Base-by-base conservation (phyloP, 371 early-diverging fungal genomes). In the Globomyces sp. region DNA sequence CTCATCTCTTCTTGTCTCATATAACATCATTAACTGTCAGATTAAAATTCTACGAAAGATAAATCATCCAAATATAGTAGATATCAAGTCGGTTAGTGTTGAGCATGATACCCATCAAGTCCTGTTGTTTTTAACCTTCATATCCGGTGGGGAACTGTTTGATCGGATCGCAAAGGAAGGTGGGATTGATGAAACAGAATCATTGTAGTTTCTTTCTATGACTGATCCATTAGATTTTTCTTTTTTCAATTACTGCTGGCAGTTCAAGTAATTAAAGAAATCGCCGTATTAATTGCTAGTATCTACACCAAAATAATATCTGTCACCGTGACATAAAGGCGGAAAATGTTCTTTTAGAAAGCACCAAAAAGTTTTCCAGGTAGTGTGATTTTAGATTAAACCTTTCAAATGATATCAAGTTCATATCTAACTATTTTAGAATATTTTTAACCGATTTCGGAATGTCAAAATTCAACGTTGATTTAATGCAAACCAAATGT, bases 251-350 rank as follows among this genome's bases (percentile, higher is more conserved):
- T 55, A 41, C 24, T 55, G 24, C 40, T 55, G 39, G 55, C 55
- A 4, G 55, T 55, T 2, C 24, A 24, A 24, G 24, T 24, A 24
- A 24, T 24, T 24, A 24, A 24, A 24, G 24, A 24, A 24, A 24
- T 24, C 24, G 24, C 24, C 24, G 24, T 24, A 24, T 24, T 24
- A 24, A 24, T 24, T 24, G 24, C 6, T 81, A 85, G 43, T 92
- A 94, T 71, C 80, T 99, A 34, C 93, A 95, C 73, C 84, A 87
- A n/a, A 81, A 92, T 78, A 97, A 97, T 64, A 95, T 99, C 13
- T 92, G 92, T 58, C 96, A 96, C 73, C 86, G 89, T 24, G 84
- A 85, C 60, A 51, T 72, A 24, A 74, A 75, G 47, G 70, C 73
- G 34, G 84, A 98, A 77, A 98, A 99, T 78, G 76, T 98, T 41